Base-by-base conservation (phyloP, 192 early-diverging fungal species). In the Coemansia sp. region DNA sequence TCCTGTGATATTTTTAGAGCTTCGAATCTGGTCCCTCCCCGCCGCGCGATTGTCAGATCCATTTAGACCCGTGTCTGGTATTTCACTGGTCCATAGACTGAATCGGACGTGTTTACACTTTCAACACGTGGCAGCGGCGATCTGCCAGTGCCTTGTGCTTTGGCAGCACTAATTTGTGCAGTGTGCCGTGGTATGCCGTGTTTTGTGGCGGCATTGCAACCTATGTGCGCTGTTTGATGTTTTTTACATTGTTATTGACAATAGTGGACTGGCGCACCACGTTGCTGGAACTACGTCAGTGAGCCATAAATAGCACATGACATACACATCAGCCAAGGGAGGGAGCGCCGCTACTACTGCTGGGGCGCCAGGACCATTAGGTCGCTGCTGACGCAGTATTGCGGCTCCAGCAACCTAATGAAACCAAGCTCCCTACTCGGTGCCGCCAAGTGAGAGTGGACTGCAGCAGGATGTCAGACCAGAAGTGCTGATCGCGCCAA, bases 211-310 rank as follows among this genome's bases (percentile, higher is more conserved):
- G 21, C 20, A 49, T 6, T 21, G 48, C 48, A 15, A 21, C 48
- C 2, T 19, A 1, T 20, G 25, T 49, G 48, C 17, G 14, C 2
- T 52, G 50, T 52, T 25, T 25, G 23, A 25, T 25, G 23, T 25
- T 25, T 1, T 3, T 52, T 3, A 25, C 50, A 22, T 14, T 52
- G 50, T 12, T 12, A 1, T 11, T 3, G 20, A 22, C 50, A 22
- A 52, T 52, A 5, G 50, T 5, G 19, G 11, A 21, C 21, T 22
- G 21, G 6, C 23, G 20, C 10, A 23, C 51, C 23, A 28, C 51
- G 51, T 52, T 52, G 51, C 25, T 12, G 51, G 23, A 5, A 25
- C 51, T 6, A 52, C 51, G 51, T 52, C 51, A 52, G n/a, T 23
- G 49, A 19, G 3, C 9, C 9, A 14, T 19, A 17, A 19, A 14